phyloP scores from a whole-genome alignment of 371 early-diverging fungal genomes.

The Agmasoma carcini region DNA sequence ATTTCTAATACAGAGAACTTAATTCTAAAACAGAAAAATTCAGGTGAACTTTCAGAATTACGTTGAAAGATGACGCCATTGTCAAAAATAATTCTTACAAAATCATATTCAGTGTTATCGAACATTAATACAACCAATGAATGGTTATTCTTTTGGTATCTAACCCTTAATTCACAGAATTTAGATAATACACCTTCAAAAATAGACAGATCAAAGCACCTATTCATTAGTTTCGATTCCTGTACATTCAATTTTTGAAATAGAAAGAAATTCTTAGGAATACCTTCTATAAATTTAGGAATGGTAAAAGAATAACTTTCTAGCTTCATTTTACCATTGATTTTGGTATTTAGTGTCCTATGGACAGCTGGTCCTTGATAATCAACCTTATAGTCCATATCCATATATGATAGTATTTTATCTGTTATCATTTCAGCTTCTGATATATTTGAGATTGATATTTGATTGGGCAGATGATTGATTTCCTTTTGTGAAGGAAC shows the following conservation, averaged over 20 bases:
- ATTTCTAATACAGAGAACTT: conserved; percentile 17
- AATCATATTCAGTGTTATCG: conserved; percentile 28
- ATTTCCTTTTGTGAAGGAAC: conserved; percentile 35
- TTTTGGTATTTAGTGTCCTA: background rate
- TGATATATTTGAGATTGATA: conserved; percentile 13
- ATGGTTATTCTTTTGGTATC: conserved; percentile 11
- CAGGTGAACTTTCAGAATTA: conserved; percentile 39
- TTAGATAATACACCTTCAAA: conserved; percentile 42
- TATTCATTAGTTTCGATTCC: conserved; percentile 28
- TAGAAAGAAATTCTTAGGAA: background rate
- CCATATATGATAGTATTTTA: conserved; percentile 23
- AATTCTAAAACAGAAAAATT: conserved; percentile 45
- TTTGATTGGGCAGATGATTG: conserved; percentile 15
- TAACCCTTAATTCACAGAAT: conserved; percentile 22
- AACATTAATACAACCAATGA: conserved; percentile 14
- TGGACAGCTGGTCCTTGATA: background rate
- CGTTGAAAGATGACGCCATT: conserved; percentile 39
- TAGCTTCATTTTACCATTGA: background rate
- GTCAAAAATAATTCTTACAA: conserved; percentile 38
- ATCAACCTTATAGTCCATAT: conserved; percentile 43
- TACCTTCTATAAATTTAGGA: background rate
- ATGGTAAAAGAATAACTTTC: background rate
- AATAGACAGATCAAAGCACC: conserved; percentile 11
- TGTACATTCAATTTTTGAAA: conserved; percentile 34
- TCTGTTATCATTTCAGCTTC: conserved; percentile 20